Evolutionary conservation across 352 stramenopile genomes (phyloP), one percentile per base, ranked within the genome.

Genomic region (Nothophytophthora sp.): DNA sequence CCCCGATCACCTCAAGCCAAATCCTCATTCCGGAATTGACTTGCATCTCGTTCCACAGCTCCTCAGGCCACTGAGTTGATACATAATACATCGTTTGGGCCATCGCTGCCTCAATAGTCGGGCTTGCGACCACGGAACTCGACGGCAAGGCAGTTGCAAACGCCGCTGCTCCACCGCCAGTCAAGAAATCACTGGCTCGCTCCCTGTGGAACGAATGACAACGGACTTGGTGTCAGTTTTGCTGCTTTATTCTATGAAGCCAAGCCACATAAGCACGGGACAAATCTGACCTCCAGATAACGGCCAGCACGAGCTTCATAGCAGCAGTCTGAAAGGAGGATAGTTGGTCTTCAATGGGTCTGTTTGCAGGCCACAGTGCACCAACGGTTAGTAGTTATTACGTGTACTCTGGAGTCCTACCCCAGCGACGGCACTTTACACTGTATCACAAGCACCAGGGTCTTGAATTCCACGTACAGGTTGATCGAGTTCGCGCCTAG

Each of bases 221-320:
- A 29, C 12, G 12, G n/a, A n/a, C n/a, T n/a, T n/a, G n/a, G n/a
- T n/a, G n/a, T 44, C 28, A 44, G 22, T 33, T 5, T 39, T 36
- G 2, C 18, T 25, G 2, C 20, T 11, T 23, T 33, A 24, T 19
- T 12, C 16, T 16, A 16, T 10, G 46, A n/a, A n/a, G n/a, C n/a
- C n/a, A n/a, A n/a, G n/a, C n/a, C n/a, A n/a, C n/a, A n/a, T n/a
- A n/a, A n/a, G n/a, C n/a, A n/a, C n/a, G n/a, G n/a, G n/a, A n/a
- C n/a, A n/a, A n/a, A n/a, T n/a, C 52, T 16, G 32, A 72, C 63
- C 43, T 72, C 63, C 58, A 65, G 18, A 64, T 32, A 15, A 65
- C 58, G 9, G 40, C 50, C n/a, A 72, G 44, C 16, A 59, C 47
- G 27, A 72, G 42, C 46, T 54, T 62, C 43, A 62, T 47, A 13